Evolutionary conservation across 148 eudicot species (phyloP).

Genomic region (Polygonum aviculare): DNA sequence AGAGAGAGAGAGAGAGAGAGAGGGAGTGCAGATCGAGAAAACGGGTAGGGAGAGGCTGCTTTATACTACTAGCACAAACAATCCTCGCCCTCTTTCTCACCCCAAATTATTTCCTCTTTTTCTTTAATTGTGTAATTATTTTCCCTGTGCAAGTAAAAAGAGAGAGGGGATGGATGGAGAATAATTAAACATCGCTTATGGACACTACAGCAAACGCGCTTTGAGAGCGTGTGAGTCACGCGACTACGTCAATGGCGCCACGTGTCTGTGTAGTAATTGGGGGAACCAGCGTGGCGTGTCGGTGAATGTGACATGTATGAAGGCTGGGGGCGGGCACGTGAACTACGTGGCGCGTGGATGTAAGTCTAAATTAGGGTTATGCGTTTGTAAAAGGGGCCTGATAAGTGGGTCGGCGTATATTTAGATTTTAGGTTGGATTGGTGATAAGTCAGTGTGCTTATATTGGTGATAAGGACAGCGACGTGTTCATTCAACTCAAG

Average conservation of each 20-base stretch:
- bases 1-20: not conserved
- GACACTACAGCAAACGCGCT: not conserved
- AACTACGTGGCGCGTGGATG: not conserved
- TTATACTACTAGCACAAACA: conserved; percentile 3
- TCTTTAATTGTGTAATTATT: not conserved
- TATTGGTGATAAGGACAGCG: not conserved
- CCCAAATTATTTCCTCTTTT: not conserved
- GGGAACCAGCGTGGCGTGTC: not conserved
- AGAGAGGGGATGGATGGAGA: not conserved
- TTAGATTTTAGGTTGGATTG: no score
- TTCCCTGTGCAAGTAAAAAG: not conserved
- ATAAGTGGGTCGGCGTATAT: not conserved
- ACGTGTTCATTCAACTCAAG: conserved; percentile 4
- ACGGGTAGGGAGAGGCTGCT: conserved; percentile 4
- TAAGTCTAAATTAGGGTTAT: conserved; percentile 1
- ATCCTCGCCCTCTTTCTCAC: not conserved
- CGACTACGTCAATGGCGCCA: not conserved
- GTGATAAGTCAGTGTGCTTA: not conserved
- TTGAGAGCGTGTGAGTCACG: not conserved
- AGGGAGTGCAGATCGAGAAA: conserved; percentile 11
- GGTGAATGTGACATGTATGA: not conserved
- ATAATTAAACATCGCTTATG: not conserved
- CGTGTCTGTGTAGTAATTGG: not conserved
- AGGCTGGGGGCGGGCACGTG: not conserved
- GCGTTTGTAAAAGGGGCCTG: not conserved